Conservation (phyloP, 805 yeast genomes). For the Tetrapisispora phaffii region DNA sequence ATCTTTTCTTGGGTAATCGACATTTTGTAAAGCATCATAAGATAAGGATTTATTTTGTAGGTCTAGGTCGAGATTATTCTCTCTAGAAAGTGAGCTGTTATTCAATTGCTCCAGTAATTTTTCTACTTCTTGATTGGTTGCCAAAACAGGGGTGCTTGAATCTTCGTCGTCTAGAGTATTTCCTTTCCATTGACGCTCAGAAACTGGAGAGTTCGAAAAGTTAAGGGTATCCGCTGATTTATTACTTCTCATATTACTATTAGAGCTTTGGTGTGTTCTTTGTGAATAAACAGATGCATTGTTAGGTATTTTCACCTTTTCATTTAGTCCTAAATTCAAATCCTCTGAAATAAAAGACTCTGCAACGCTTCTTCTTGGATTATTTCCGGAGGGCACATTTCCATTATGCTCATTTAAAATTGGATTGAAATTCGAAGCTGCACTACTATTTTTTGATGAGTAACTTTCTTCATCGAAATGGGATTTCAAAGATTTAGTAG, state of each 20-base stretch:
- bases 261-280: neutral
- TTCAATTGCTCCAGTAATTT: conserved; percentile 25
- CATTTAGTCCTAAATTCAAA: neutral
- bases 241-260: neutral
- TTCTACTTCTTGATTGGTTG: conserved; percentile 22
- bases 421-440: neutral
- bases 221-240: neutral
- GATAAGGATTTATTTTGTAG: neutral
- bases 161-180: neutral
- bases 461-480: neutral
- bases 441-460: neutral
- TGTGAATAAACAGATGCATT: neutral
- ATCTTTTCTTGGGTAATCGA: neutral
- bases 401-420: neutral
- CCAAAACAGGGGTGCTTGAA: neutral
- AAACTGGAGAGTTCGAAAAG: neutral
- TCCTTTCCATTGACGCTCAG: neutral
- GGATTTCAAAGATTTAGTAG: neutral
- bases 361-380: neutral
- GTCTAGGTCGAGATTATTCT: conserved; percentile 1
- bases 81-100: conserved; percentile 21
- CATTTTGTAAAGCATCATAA: neutral
- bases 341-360: neutral
- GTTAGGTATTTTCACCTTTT: neutral
- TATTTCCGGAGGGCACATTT: neutral